Base-by-base conservation (phyloP, 1,284 basidiomycete genomes). In the Calocybe gambosa region DNA sequence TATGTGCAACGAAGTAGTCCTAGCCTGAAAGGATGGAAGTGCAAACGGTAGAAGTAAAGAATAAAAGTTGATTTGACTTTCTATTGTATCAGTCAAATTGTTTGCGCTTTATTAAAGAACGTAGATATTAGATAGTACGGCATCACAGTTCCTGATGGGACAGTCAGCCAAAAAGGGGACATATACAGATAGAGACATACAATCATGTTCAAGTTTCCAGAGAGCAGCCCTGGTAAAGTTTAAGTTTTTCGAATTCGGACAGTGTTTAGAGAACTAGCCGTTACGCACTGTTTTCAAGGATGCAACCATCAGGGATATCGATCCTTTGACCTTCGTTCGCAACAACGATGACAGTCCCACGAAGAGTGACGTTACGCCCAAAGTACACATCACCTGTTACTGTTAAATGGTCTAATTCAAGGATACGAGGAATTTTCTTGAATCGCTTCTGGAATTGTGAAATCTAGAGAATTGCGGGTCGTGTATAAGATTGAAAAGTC, bases 361-460 rank as follows among this genome's bases (percentile, higher is more conserved):
- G 81, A 45, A 93, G 74, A 13, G 87, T 91, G 44, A 97, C 89
- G 63, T 92, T 91, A 58, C 93, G 82, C 38, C 95, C 95, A 65
- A 99, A 97, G 71, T 87, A 87, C 10, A 99, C 93, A 65, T 98
- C 94, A 26, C 94, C 94, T 49, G 90, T 90, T 42, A 99, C 93
- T 3, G 95, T 99, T 62, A 98, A 75, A 68, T 98, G 94, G 70
- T 98, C 95, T 47, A 97, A 78, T 67, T 96, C 94, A 54, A 90
- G 73, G 56, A 95, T 90, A 66, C 87, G 87, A 42, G 95, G 94
- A 58, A 98, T 95, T 68, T 87, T 90, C 81, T 94, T 96, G 85
- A 95, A 95, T 40, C 93, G 80, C 70, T 93, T 94, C 74, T 97
- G 92, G 80, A 97, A 98, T 65, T 93, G 85, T 58, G 90, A 87